Base-by-base conservation (phyloP, 768 basidiomycete species). In the Peribolospora baueri region DNA sequence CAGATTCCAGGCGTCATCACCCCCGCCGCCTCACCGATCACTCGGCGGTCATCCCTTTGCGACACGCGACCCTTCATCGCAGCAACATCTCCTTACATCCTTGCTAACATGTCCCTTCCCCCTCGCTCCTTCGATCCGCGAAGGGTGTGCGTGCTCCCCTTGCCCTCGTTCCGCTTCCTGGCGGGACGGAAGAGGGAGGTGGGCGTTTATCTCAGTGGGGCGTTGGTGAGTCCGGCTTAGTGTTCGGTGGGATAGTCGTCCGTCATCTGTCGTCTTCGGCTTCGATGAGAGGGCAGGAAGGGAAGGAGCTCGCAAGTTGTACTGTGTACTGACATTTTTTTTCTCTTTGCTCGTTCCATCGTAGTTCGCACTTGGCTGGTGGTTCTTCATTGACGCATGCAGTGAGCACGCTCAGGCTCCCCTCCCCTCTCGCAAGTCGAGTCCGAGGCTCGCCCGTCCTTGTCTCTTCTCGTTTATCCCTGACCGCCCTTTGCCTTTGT, bases 301-400 rank as follows among this genome's bases (percentile, higher is more conserved):
- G 9, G 10, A 7, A 53, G 3, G 53, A 48, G 47, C 52, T 45
- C 55, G n/a, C 47, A 53, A 53, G n/a, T 57, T 54, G 47, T 52
- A 38, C 49, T 46, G n/a, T 54, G n/a, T 8, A 5, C 46, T 57
- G 46, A 25, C 52, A 39, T 53, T 58, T 47, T 52, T 49, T 13
- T 41, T 10, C 54, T 51, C 52, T 46, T 42, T 25, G 55, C 49
- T 37, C 11, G 42, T 47, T 46, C 42, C 42, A 11, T 37, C 42
- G 43, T 64, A 90, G 90, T 97, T 95, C 67, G 84, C 88, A 0
- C 70, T 95, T 14, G 90, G 86, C 39, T 85, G 84, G 67, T 97
- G 91, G 87, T 75, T 82, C 3, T 88, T 98, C 69, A 71, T 95
- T 55, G 91, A 97, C 62, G 91, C 93, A 10, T 80, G 81, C 36